These are phyloP conservation scores for Marasmius oreades DNA, from an alignment of 1,284 basidiomycete species.

Conservation along the genomic window DNA sequence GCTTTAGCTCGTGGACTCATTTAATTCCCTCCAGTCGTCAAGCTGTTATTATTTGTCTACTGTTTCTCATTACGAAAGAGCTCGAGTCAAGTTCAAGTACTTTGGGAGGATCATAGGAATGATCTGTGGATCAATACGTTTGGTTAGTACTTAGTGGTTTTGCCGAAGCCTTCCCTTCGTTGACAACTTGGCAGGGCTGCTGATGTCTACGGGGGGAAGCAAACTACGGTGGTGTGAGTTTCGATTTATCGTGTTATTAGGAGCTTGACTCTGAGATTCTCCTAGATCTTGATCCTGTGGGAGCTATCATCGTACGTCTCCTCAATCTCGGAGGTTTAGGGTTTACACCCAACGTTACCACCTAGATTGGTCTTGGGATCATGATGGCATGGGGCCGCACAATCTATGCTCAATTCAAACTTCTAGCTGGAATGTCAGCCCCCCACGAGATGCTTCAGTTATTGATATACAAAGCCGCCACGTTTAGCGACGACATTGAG, in stretches of 20 bases:
- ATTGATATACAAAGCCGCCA: constrained; percentile 90
- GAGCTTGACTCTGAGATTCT: constrained; percentile 1
- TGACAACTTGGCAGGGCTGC: constrained; percentile 58
- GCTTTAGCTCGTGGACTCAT: neutral
- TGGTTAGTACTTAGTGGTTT: constrained; percentile 36
- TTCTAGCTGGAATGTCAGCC: constrained; percentile 89
- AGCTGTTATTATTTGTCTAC: constrained; percentile 84
- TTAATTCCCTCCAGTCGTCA: constrained; percentile 54
- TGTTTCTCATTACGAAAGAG: constrained; percentile 76
- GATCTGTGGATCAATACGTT: constrained; percentile 83
- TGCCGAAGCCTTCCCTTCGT: constrained; percentile 7
- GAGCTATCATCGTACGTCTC: constrained; percentile 67
- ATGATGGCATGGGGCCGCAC: constrained; percentile 81
- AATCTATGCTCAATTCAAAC: constrained; percentile 78
- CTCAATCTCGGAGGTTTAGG: constrained; percentile 3
- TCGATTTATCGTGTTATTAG: neutral
- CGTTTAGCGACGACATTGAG: constrained; percentile 83
- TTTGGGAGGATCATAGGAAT: constrained; percentile 96
- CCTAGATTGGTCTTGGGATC: constrained; percentile 75
- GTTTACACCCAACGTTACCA: constrained; percentile 6
- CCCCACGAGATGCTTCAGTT: constrained; percentile 88
- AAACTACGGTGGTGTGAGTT: constrained; percentile 81
- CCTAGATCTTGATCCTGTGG: constrained; percentile 75
- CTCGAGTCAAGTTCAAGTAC: constrained; percentile 87
- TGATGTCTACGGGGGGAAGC: constrained; percentile 89